These are phyloP conservation scores for Boletus rubescentipes DNA, from an alignment of 768 basidiomycete species.

Conservation along the genomic window DNA sequence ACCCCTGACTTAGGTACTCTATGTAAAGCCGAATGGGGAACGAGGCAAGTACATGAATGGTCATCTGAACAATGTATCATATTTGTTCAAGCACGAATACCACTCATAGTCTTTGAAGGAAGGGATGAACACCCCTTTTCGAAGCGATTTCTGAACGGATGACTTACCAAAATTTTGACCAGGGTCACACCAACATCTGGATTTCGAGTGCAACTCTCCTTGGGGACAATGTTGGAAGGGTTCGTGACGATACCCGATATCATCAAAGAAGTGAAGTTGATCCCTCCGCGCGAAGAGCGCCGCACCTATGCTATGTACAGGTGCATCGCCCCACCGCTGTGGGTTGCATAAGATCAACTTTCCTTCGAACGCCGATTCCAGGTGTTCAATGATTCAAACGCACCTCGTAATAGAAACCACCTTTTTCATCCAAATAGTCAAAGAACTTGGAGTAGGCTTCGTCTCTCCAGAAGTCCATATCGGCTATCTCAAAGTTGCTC, in stretches of 20 bases:
- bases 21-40: not conserved
- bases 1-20: not conserved
- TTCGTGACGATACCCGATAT: slow-evolving; percentile 84
- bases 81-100: slow-evolving; percentile 87
- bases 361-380: not conserved
- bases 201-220: slow-evolving; percentile 52
- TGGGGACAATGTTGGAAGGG: slow-evolving; percentile 76
- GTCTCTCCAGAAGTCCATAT: slow-evolving; percentile 85
- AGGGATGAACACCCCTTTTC: slow-evolving; percentile 1
- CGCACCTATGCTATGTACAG: slow-evolving; percentile 82
- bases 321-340: slow-evolving; percentile 84
- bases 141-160: not conserved
- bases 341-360: not conserved
- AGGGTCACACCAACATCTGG: slow-evolving; percentile 74
- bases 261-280: slow-evolving; percentile 78
- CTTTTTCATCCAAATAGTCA: slow-evolving; percentile 72
- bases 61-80: slow-evolving; percentile 57
- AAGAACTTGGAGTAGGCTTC: slow-evolving; percentile 86
- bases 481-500: slow-evolving; percentile 82
- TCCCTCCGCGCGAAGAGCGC: slow-evolving; percentile 72
- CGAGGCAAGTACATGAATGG: slow-evolving; percentile 1
- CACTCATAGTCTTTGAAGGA: slow-evolving; percentile 63
- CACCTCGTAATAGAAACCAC: slow-evolving; percentile 93
- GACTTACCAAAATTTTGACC: slow-evolving; percentile 63
- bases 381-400: slow-evolving; percentile 11